Evolutionary conservation across 768 basidiomycete genomes (phyloP), one percentile per base, ranked within the genome.

Genomic region (Boletus pseudopeckii): DNA sequence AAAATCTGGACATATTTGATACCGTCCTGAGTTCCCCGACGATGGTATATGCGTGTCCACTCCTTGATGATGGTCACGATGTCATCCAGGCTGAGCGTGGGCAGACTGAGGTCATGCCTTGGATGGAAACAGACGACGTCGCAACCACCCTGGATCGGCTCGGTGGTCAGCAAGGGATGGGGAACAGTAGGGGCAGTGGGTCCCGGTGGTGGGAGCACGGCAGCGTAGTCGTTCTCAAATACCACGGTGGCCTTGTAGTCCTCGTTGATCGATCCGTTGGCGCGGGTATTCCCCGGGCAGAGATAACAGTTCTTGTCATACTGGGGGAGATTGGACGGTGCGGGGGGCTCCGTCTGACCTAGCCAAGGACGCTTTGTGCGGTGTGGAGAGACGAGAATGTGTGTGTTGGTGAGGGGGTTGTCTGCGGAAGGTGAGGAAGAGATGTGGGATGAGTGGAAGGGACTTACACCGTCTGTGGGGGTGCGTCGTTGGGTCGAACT

Each of bases 341-440:
- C 78, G 0, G 85, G 77, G 1, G 83, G 68, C 57, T 96, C 93
- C 1, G 83, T 82, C 66, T 95, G 91, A 30, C 93, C 93, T 38
- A 85, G 78, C 94, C 94, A 97, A 14, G 94, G 94, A 18, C 94
- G 83, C 63, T 90, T 92, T 8, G 79, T 91, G 48, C 94, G 87
- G 69, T 96, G 93, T 0, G 93, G 91, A 37, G 92, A 93, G 34
- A 93, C 88, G 33, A 95, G 83, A 50, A 93, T 74, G 64, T 90
- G 77, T 61, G 86, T 86, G 54, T 82, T 79, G 1, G 81, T 84
- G 53, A 95, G 79, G 4, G 92, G 90, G 63, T 95, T 95, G 66
- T 81, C 91, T 93, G 63, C 14, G 43, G 51, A 48, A 20, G 24
- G 36, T 63, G 28, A 52, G 46, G 22, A 42, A n/a, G 48, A 2